A percentile compares a stretch with the other conserved stretches of the same genome.
phyloP scores from a whole-genome alignment of 2,329 filamentous ascomycete genomes.

The Fusarium protoensiforme region DNA sequence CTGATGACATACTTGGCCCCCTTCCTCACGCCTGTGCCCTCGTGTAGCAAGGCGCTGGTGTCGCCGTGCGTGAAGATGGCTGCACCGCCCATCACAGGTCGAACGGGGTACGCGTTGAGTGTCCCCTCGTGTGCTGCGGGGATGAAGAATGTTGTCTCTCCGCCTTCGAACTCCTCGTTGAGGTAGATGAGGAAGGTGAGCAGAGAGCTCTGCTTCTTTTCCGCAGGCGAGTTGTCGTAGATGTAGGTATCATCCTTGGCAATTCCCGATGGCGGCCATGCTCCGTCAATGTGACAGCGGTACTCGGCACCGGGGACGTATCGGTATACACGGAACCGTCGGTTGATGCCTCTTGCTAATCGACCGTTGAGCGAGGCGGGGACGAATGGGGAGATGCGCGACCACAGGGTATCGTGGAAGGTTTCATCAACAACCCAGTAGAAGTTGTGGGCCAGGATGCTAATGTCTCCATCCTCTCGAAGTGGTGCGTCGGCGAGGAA shows the following conservation, averaged over 20 bases:
- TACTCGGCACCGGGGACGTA: slow-evolving; percentile 81
- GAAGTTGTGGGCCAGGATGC: slow-evolving; percentile 77
- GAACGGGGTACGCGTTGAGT: slow-evolving; percentile 76
- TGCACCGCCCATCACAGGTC: slow-evolving; percentile 75
- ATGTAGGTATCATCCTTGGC: slow-evolving; percentile 67
- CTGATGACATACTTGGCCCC: slow-evolving; percentile 76
- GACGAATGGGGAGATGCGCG: slow-evolving; percentile 67
- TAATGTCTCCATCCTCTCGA: slow-evolving; percentile 72
- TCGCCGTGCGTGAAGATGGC: slow-evolving; percentile 79
- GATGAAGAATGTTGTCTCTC: slow-evolving; percentile 78
- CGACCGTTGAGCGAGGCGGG: slow-evolving; percentile 66
- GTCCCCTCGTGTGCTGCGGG: slow-evolving; percentile 72
- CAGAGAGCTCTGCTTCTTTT: slow-evolving; percentile 71
- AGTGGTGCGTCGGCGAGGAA: slow-evolving; percentile 77
- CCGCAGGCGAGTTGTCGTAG: slow-evolving; percentile 72
- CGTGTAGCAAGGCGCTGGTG: slow-evolving; percentile 72
- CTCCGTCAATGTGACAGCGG: slow-evolving; percentile 76
- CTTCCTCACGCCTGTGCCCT: slow-evolving; percentile 76
- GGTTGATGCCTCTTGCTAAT: slow-evolving; percentile 71
- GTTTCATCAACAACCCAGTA: slow-evolving; percentile 75
- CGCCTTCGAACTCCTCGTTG: slow-evolving; percentile 77
- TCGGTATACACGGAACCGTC: slow-evolving; percentile 77
- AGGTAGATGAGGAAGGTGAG: slow-evolving; percentile 78
- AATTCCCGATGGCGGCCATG: slow-evolving; percentile 78
- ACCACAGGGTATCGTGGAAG: slow-evolving; percentile 73